Conservation (phyloP, 768 basidiomycete species). For the Naganishia onofrii region DNA sequence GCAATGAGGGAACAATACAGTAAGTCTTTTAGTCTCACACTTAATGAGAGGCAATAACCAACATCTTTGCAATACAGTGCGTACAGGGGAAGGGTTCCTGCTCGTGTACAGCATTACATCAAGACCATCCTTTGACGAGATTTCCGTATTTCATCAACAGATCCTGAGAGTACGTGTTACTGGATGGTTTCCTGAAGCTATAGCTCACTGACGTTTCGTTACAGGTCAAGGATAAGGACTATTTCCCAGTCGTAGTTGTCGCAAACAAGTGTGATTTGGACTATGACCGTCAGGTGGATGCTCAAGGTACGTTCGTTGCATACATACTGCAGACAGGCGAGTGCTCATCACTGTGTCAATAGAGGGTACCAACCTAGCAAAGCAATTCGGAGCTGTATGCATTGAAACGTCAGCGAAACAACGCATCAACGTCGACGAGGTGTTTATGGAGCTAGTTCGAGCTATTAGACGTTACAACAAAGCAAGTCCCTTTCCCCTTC, state of each 20-base stretch:
- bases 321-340: not conserved
- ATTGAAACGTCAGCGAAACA: slow-evolving; percentile 96
- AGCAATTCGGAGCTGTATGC: slow-evolving; percentile 89
- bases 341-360: slow-evolving; percentile 24
- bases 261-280: slow-evolving; percentile 98
- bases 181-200: not conserved
- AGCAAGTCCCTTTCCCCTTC: slow-evolving; percentile 54
- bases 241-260: slow-evolving; percentile 90
- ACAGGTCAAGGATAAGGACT: slow-evolving; percentile 92
- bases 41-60: too few species aligned
- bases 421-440: slow-evolving; percentile 93
- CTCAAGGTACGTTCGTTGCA: slow-evolving; percentile 66
- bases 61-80: slow-evolving; percentile 28
- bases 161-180: slow-evolving; percentile 59
- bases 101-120: slow-evolving; percentile 99
- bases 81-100: slow-evolving; percentile 86
- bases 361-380: slow-evolving; percentile 98
- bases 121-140: slow-evolving; percentile 94
- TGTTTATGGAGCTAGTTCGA: slow-evolving; percentile 86
- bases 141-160: slow-evolving; percentile 91
- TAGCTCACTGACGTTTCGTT: not conserved
- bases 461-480: slow-evolving; percentile 93
- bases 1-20: slow-evolving; percentile 99
- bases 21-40: slow-evolving; percentile 35
- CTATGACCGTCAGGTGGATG: slow-evolving; percentile 92